Base-by-base conservation (phyloP, 1,139 yeast species). In the Arxiozyma slooffiae region DNA sequence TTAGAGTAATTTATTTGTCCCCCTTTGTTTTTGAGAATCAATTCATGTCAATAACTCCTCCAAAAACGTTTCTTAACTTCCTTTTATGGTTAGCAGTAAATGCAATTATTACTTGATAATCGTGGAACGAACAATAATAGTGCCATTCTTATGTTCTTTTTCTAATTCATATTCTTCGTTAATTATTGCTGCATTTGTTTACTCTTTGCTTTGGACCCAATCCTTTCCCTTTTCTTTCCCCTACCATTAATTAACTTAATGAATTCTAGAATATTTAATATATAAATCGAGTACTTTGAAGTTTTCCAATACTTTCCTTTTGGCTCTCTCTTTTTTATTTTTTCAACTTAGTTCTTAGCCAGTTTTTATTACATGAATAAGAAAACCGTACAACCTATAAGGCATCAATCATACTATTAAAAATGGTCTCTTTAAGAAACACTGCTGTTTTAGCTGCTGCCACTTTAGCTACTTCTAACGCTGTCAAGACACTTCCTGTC, bases 401-500 rank as follows among this genome's bases (percentile, higher is more conserved):
- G 11, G 23, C 26, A 16, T 40, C 21, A 24, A 17, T 22, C n/a
- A n/a, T 22, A 37, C 22, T 8, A 37, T 37, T n/a, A 6, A 44
- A 34, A 37, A 44, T 44, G 46, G 46, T 44, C 41, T 44, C 46
- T 11, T 21, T 44, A 22, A 44, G 41, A 44, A 44, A 44, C 41
- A 17, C 39, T 37, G 46, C 41, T 23, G 41, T 38, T 22, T 36
- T 23, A 17, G 46, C 46, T 23, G 39, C 46, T 36, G 46, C 46
- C 26, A 37, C 41, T 37, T 44, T 44, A 36, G 46, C 46, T 9
- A 36, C 46, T 17, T 42, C 45, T 24, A 41, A 37, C 3, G 51
- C 53, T 22, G 46, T 47, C n/a, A 49, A 49, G 7, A 51, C 53
- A 11, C 14, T 48, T 24, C 18, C 48, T 16, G 36, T 30, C 14